Base-by-base conservation (phyloP, 2,329 filamentous ascomycete genomes). In the Penicillium concentricum region DNA sequence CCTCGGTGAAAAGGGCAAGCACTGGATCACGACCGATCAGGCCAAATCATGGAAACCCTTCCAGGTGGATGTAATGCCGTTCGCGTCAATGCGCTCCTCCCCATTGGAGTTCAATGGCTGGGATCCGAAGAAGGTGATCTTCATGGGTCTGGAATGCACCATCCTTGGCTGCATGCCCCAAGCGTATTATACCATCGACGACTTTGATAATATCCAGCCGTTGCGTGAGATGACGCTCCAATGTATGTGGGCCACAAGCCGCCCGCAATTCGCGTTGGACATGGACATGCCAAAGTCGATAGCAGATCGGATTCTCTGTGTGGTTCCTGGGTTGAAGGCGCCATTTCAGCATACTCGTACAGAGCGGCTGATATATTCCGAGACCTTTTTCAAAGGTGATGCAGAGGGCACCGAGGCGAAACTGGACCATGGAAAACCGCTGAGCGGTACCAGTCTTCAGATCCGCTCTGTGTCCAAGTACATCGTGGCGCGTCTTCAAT, bases 161-260 rank as follows among this genome's bases (percentile, higher is more conserved):
- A 80, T 83, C 43, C 79, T 84, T 26, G 83, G 84, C 67, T 91
- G 88, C 72, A 78, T 83, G 59, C 84, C 88, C 68, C 75, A 78
- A 64, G 78, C 82, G 22, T 84, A 80, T 64, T 97, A 96, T 72
- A 97, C 94, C 3, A 87, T 82, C 15, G 88, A 97, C 74, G 91
- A 91, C 62, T 99, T 99, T 78, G 81, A 88, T 62, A 83, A 82
- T 5, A 75, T 85, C 50, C 82, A 89, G 63, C 75, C 81, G 6
- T 81, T 97, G 57, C 83, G 88, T 51, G 79, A 83, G 41, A 83
- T 87, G 63, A 90, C 90, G 2, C 81, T 85, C 47, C 87, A 89
- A 59, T 99, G 94, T 73, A 85, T 88, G 72, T 99, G 93, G 91
- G 93, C 94, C 50, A 91, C 91, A 69, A 85, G 86, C 15, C 86